A percentile compares a stretch with the other conserved stretches of the same genome.
Conservation (phyloP, 2,329 filamentous ascomycete species). For the Diaporthe sp. region DNA sequence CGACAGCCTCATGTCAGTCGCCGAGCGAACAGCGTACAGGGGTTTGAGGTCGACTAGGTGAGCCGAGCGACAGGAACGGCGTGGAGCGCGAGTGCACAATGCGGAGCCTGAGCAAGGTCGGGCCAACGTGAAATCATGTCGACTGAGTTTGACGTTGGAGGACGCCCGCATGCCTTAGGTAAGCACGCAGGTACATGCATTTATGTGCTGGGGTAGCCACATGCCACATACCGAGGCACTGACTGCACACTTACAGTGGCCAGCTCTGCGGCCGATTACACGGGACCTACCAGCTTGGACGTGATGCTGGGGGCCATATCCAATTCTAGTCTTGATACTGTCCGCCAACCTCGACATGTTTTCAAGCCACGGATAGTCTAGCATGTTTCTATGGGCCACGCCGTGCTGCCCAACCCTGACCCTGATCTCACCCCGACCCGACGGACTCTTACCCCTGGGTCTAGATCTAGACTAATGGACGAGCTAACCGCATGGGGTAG, state of each 20-base stretch:
- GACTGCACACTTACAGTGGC: background rate
- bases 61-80: background rate
- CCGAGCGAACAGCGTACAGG: background rate
- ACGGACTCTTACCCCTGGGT: background rate
- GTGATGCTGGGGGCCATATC: background rate
- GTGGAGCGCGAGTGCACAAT: background rate
- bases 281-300: background rate
- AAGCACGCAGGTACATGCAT: background rate
- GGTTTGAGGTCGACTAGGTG: background rate
- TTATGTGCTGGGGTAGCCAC: background rate
- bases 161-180: background rate
- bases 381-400: background rate
- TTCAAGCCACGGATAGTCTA: no score
- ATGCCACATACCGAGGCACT: background rate
- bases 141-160: background rate
- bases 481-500: conserved; percentile 8
- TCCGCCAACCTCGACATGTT: background rate
- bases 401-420: background rate
- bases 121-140: background rate
- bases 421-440: background rate
- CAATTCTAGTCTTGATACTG: background rate
- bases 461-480: background rate
- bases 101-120: background rate
- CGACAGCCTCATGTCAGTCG: conserved; percentile 4
- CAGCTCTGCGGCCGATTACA: background rate